Percentiles rank a stretch among this genome's conserved stretches.
Conservation (phyloP, 345 rosid genomes). For the Citrus mangshanensis region DNA sequence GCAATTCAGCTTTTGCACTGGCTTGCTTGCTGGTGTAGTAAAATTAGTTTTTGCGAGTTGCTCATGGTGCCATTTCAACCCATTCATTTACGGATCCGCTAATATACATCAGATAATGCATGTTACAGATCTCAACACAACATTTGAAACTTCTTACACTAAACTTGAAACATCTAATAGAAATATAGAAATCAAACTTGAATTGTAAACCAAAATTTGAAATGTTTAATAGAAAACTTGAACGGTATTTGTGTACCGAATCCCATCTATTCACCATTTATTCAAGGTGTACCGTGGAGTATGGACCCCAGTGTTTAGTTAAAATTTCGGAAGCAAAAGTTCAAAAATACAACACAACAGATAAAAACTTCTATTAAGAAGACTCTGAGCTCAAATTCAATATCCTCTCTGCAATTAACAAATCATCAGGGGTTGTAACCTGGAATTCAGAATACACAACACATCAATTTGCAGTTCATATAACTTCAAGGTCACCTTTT, state of each 20-base stretch:
- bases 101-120: too few species aligned
- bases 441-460: constrained; percentile 17
- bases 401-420: constrained; percentile 84
- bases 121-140: neutral
- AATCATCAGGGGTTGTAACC: constrained; percentile 95
- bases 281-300: neutral
- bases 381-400: constrained; percentile 32
- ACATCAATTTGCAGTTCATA: neutral
- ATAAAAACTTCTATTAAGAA: neutral
- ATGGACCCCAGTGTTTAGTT: neutral
- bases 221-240: neutral
- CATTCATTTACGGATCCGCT: neutral
- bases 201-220: neutral
- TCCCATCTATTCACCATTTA: neutral
- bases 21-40: neutral
- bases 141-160: neutral
- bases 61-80: neutral
- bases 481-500: neutral
- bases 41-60: neutral
- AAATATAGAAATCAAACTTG: neutral
- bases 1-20: neutral
- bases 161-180: neutral
- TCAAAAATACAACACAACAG: neutral
- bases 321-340: neutral
- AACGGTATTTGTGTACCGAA: too few species aligned